Evolutionary conservation across 2,329 filamentous ascomycete species (phyloP).

Genomic region (Xylariaceae sp.): DNA sequence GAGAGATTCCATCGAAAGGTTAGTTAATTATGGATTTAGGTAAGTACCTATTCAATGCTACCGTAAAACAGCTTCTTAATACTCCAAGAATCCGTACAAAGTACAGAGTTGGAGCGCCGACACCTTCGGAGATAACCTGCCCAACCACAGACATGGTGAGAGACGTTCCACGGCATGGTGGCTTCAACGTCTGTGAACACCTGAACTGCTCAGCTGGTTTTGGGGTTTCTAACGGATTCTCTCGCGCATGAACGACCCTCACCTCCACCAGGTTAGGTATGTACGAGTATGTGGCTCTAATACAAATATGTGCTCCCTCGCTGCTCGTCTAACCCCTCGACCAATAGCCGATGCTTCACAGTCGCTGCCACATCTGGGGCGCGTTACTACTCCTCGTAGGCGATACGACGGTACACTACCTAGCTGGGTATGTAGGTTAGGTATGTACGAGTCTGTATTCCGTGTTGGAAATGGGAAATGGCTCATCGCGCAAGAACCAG

Average conservation of each 20-base stretch:
- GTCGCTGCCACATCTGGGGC: neutral
- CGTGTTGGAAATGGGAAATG: conserved; percentile 6
- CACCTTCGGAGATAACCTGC: neutral
- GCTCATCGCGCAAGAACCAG: conserved; percentile 15
- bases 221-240: neutral
- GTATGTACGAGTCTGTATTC: neutral
- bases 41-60: too few species aligned
- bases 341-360: conserved; percentile 2
- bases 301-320: neutral
- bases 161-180: neutral
- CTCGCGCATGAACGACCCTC: conserved; percentile 1
- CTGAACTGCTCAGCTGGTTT: neutral
- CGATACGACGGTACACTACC: neutral
- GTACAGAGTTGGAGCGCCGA: neutral
- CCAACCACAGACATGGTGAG: neutral
- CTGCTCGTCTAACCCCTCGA: neutral
- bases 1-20: too few species aligned
- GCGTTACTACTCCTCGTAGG: conserved; percentile 1
- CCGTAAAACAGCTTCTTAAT: too few species aligned
- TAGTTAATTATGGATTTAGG: too few species aligned
- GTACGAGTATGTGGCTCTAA: too few species aligned
- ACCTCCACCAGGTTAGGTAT: neutral
- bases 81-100: neutral
- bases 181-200: neutral
- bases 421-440: neutral